These are phyloP conservation scores for Pythium oligandrum DNA, from an alignment of 352 stramenopile genomes.

Conservation along the genomic window DNA sequence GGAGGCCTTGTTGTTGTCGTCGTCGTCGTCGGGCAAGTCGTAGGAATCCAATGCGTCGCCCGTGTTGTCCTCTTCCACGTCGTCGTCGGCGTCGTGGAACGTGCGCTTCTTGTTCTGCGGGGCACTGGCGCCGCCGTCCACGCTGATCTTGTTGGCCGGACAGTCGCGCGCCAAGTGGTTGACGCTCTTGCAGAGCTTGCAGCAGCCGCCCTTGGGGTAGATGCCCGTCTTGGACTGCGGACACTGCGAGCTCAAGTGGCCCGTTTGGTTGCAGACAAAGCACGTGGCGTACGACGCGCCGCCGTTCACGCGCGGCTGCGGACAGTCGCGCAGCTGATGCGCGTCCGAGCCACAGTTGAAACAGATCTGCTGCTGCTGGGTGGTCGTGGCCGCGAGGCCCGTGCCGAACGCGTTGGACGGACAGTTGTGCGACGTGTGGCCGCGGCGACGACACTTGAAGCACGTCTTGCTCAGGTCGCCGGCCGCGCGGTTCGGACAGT, in stretches of 20 bases:
- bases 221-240: constrained; percentile 84
- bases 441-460: constrained; percentile 78
- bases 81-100: constrained; percentile 59
- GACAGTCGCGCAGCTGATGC: constrained; percentile 75
- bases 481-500: constrained; percentile 63
- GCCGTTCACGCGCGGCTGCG: constrained; percentile 50
- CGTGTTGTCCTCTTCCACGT: constrained; percentile 22
- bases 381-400: constrained; percentile 5
- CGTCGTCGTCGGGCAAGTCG: constrained; percentile 26
- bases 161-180: constrained; percentile 84
- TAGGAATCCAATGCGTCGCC: constrained; percentile 56
- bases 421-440: constrained; percentile 81
- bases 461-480: constrained; percentile 74
- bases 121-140: constrained; percentile 42
- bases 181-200: constrained; percentile 83
- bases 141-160: constrained; percentile 60
- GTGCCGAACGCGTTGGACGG: constrained; percentile 25
- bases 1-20: constrained; percentile 17
- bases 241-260: constrained; percentile 85
- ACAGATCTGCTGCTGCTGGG: constrained; percentile 48
- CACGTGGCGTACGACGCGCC: constrained; percentile 75
- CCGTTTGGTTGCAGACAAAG: constrained; percentile 85
- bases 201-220: constrained; percentile 87
- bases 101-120: constrained; percentile 78
- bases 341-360: constrained; percentile 82